These are phyloP conservation scores for Elaphomyces granulatus DNA, from an alignment of 495 filamentous ascomycete species.

Conservation along the genomic window DNA sequence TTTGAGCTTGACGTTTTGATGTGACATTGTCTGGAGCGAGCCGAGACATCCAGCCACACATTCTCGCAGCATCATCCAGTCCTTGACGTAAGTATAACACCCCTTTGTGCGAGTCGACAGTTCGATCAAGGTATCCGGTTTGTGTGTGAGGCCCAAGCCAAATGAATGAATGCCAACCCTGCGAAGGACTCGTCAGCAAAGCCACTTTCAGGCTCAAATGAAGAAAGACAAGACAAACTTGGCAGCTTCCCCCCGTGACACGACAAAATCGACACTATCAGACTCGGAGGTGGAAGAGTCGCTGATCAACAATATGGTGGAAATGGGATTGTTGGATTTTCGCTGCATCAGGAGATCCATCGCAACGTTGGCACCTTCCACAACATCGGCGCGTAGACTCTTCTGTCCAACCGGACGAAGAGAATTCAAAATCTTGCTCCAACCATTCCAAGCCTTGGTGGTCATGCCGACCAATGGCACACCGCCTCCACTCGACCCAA, in stretches of 20 bases:
- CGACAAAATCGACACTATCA: slow-evolving; percentile 95
- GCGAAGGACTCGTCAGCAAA: too few relatives aligned
- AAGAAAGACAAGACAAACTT: slow-evolving; percentile 54
- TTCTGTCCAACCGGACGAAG: slow-evolving; percentile 93
- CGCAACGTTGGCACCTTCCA: slow-evolving; percentile 94
- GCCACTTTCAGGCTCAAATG: too few relatives aligned
- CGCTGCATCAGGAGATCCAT: slow-evolving; percentile 99
- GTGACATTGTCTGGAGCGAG: slow-evolving; percentile 88
- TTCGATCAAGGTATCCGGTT: slow-evolving; percentile 98
- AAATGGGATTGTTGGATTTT: slow-evolving; percentile 90
- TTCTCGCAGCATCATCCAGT: slow-evolving; percentile 99
- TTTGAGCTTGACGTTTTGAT: slow-evolving; percentile 97
- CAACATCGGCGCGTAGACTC: slow-evolving; percentile 89
- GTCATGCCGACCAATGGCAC: slow-evolving; percentile 97
- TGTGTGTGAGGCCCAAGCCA: slow-evolving; percentile 90
- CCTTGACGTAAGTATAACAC: slow-evolving; percentile 95
- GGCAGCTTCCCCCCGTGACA: slow-evolving; percentile 92
- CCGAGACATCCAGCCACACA: slow-evolving; percentile 92
- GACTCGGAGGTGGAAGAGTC: slow-evolving; percentile 95
- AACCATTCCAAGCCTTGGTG: slow-evolving; percentile 82
- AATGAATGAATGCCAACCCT: slow-evolving; percentile 95
- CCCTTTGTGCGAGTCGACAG: slow-evolving; percentile 92
- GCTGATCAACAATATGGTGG: slow-evolving; percentile 93
- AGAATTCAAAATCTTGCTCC: slow-evolving; percentile 73
- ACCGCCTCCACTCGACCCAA: slow-evolving; percentile 86